phyloP scores from a whole-genome alignment of 495 filamentous ascomycete genomes.

The Hyphodiscus hymeniophilus region DNA sequence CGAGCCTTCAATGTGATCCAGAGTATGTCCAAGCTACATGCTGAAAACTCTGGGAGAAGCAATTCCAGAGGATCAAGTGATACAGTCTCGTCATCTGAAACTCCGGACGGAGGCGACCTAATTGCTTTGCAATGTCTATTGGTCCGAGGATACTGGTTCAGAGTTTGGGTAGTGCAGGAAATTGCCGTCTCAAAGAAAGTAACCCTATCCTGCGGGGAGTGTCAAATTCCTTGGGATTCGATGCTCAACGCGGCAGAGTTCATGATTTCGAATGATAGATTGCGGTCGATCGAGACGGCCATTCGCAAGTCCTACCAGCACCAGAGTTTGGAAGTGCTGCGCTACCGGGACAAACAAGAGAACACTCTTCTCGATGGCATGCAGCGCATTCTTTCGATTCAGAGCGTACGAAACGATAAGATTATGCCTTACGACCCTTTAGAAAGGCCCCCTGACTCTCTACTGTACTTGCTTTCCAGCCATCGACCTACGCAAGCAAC shows the following conservation, averaged over 20 bases:
- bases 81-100: not conserved
- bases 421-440: not conserved
- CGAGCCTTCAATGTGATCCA: not conserved
- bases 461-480: not conserved
- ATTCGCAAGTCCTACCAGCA: too few relatives aligned
- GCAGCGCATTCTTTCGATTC: not conserved
- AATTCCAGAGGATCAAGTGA: too few relatives aligned
- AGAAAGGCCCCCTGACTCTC: not conserved
- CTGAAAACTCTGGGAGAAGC: not conserved
- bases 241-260: not conserved
- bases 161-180: slow-evolving; percentile 9
- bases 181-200: not conserved
- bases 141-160: slow-evolving; percentile 1
- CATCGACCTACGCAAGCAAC: slow-evolving; percentile 1
- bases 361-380: not conserved
- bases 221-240: not conserved
- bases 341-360: not conserved
- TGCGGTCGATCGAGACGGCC: too few relatives aligned
- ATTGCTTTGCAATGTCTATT: not conserved
- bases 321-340: too few relatives aligned
- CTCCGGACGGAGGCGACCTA: not conserved
- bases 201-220: not conserved
- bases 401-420: not conserved
- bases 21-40: not conserved
- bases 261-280: too few relatives aligned